Base-by-base conservation (phyloP, 352 stramenopile species). In the Phytophthora niederhauseri region DNA sequence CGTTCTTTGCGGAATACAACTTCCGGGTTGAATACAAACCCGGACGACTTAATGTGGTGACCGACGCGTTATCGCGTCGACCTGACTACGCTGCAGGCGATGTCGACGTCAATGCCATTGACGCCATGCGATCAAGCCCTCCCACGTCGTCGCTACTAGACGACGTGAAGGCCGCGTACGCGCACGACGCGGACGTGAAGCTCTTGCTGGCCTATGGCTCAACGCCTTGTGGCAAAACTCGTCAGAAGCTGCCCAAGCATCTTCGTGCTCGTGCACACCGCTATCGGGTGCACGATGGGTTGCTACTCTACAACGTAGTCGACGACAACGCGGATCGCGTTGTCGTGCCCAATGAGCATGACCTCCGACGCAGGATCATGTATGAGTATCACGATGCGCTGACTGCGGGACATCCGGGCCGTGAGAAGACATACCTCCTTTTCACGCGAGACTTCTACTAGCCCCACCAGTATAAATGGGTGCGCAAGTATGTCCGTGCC, bases 281-380 rank as follows among this genome's bases (percentile, higher is more conserved):
- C 9, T 45, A 45, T 17, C 36, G 36, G 11, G 53, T 52, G 26
- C 53, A 51, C 30, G 30, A 52, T 3, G 53, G 61, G 9, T 6
- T 63, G 9, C 31, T 68, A 38, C 15, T 64, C 6, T 69, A 64
- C 31, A 56, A 20, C 1, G 51, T 20, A 30, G 57, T 28, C 19
- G 64, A 71, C 49, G 51, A 53, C 56, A 61, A 71, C 22, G 38
- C 36, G 2, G 43, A 14, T 3, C 57, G 57, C 28, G 34, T 64
- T 50, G 57, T 64, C 57, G 31, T 57, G 5, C 30, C 46, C 3
- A 51, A 51, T 43, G 28, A 51, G 11, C 20, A 58, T 48, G 55
- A 59, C 50, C 34, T 70, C 14, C 31, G 22, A 0, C 57, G 65
- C 60, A 26, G 57, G 17, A 46, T 64, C 53, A 58, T 72, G 30